Base-by-base conservation (phyloP, 768 basidiomycete species). In the Amanita jacksonii region DNA sequence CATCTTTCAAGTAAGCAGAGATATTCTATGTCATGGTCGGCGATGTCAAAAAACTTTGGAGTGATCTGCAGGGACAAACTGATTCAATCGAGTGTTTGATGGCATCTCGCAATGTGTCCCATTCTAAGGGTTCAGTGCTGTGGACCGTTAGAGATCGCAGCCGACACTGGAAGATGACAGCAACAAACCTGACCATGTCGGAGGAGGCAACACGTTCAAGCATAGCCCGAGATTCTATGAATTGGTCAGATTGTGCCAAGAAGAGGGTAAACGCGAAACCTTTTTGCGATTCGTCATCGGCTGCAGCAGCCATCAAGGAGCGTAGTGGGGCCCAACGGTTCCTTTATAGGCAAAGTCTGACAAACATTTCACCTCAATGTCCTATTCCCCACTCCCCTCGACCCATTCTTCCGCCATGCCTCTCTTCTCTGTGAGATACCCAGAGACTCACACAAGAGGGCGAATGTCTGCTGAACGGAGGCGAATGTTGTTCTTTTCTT, bases 41-140 rank as follows among this genome's bases (percentile, higher is more conserved):
- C 20, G 28, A 18, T 30, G 19, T n/a, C n/a, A n/a, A n/a, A n/a
- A n/a, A n/a, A n/a, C n/a, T n/a, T n/a, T n/a, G n/a, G n/a, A n/a
- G n/a, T n/a, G n/a, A n/a, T n/a, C n/a, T n/a, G n/a, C n/a, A n/a
- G n/a, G n/a, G n/a, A n/a, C 33, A 43, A 52, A 87, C 87, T 68
- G 85, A 65, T 54, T 72, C 62, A 8, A 89, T 66, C 59, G 79
- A 86, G 57, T 71, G 58, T 58, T 87, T 88, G 58, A 91, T 76
- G 43, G 77, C 74, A 54, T 81, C 72, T 30, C 84, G 76, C 34
- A 91, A 67, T 31, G 68, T 60, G 15, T 67, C 53, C 89, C 88
- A 92, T 55, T 85, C 81, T 12, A 45, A 24, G 13, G 53, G 67
- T 65, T 53, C 83, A 83, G 62, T 33, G 40, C 46, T 44, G 47